These are phyloP conservation scores for Phytophthora tentaculata DNA, from an alignment of 352 stramenopile genomes.

Conservation along the genomic window DNA sequence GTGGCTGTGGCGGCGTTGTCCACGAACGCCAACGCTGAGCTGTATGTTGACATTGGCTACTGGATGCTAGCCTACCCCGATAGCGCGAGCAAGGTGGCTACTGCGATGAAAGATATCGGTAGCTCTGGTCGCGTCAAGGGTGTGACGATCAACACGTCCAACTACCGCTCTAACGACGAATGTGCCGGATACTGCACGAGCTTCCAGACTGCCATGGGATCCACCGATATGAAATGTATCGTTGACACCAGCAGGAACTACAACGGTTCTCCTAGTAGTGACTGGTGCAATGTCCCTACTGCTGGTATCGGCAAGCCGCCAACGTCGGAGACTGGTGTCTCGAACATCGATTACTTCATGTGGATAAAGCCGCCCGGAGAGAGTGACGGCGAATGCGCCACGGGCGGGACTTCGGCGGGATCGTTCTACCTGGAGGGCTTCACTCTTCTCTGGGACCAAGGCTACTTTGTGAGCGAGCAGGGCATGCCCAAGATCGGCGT, in stretches of 20 bases:
- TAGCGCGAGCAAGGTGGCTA: slow-evolving; percentile 34
- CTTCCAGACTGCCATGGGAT: slow-evolving; percentile 46
- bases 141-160: slow-evolving; percentile 74
- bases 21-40: slow-evolving; percentile 57
- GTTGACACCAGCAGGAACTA: slow-evolving; percentile 54
- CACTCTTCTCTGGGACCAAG: slow-evolving; percentile 69
- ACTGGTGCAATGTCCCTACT: slow-evolving; percentile 63
- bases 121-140: slow-evolving; percentile 42
- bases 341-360: slow-evolving; percentile 75
- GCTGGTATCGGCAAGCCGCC: slow-evolving; percentile 58
- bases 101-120: slow-evolving; percentile 44
- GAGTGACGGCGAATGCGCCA: slow-evolving; percentile 59
- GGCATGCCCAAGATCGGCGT: slow-evolving; percentile 27
- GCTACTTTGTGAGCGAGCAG: slow-evolving; percentile 46
- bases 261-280: slow-evolving; percentile 16
- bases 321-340: slow-evolving; percentile 50
- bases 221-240: slow-evolving; percentile 40
- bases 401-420: slow-evolving; percentile 47
- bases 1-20: slow-evolving; percentile 50
- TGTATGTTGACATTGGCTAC: slow-evolving; percentile 70
- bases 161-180: slow-evolving; percentile 52
- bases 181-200: slow-evolving; percentile 36
- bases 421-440: slow-evolving; percentile 69
- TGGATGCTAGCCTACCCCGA: slow-evolving; percentile 45
- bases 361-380: slow-evolving; percentile 77